Conservation (phyloP, 352 stramenopile genomes). For the Globisporangium spiculum region DNA sequence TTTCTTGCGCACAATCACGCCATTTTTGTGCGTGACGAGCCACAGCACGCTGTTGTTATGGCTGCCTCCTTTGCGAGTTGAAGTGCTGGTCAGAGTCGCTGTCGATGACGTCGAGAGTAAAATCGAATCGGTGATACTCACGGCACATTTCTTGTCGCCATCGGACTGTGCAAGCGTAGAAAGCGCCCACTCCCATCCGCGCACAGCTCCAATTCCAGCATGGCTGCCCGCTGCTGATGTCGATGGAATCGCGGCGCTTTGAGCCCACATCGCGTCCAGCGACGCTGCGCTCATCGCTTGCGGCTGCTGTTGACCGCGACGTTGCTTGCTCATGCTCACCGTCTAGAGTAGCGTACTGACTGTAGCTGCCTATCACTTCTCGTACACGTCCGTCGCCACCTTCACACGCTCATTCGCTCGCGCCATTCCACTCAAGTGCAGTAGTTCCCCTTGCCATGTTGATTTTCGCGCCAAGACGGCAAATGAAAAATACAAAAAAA, state of each 20-base stretch:
- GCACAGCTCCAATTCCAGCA: background rate
- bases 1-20: constrained; percentile 42
- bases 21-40: constrained; percentile 56
- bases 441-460: background rate
- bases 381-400: background rate
- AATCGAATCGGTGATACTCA: constrained; percentile 43
- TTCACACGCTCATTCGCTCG: background rate
- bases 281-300: background rate
- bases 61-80: background rate
- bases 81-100: background rate
- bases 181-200: constrained; percentile 41
- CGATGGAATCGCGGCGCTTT: background rate
- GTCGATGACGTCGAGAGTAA: constrained; percentile 19
- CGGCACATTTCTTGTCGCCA: constrained; percentile 21
- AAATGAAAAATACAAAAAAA: no score
- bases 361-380: background rate
- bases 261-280: constrained; percentile 9
- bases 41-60: constrained; percentile 20
- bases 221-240: background rate
- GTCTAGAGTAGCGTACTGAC: background rate
- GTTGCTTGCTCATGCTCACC: constrained; percentile 13
- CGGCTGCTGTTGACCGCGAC: constrained; percentile 6
- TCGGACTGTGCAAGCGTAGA: constrained; percentile 26
- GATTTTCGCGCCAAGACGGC: background rate
- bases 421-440: background rate